phyloP scores from a whole-genome alignment of 768 basidiomycete species.

The Mycena sanguinolenta region DNA sequence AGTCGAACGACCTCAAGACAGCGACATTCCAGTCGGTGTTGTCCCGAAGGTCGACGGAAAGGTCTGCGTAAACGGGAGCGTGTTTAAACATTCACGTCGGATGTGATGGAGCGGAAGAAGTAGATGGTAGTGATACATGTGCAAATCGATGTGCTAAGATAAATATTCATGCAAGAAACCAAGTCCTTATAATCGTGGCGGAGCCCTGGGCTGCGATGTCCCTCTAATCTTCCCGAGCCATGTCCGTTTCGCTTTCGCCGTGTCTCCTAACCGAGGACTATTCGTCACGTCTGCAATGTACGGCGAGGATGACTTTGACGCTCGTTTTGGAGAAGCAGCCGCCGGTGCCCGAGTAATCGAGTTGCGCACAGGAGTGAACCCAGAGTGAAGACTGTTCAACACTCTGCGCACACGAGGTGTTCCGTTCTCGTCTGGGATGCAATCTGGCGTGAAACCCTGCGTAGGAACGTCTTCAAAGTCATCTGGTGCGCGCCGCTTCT shows the following conservation, averaged over 20 bases:
- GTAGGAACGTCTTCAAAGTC: conserved; percentile 80
- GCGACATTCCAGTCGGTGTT: conserved; percentile 69
- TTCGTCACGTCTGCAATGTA: conserved; percentile 75
- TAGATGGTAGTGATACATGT: conserved; percentile 15
- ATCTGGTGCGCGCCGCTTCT: conserved; percentile 83
- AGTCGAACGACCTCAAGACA: conserved; percentile 61
- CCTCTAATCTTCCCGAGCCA: conserved; percentile 83
- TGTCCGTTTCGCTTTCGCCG: conserved; percentile 68
- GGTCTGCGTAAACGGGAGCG: conserved; percentile 57
- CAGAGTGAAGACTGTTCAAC: conserved; percentile 68
- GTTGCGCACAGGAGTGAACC: conserved; percentile 77
- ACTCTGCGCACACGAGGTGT: conserved; percentile 77
- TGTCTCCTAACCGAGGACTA: conserved; percentile 61
- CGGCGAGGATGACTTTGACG: conserved; percentile 52
- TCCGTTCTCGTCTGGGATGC: conserved; percentile 56
- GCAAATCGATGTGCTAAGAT: conserved; percentile 28
- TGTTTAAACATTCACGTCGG: conserved; percentile 56
- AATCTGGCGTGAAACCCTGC: conserved; percentile 74
- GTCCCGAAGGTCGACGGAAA: conserved; percentile 71
- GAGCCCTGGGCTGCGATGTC: conserved; percentile 48
- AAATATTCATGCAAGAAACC: not conserved
- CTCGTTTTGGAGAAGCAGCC: conserved; percentile 66
- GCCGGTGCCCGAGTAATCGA: conserved; percentile 52
- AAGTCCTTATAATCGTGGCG: conserved; percentile 37
- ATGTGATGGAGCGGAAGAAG: not conserved